A percentile compares a stretch with the other conserved stretches of the same genome.
phyloP scores from a whole-genome alignment of 768 basidiomycete genomes.

The Pluteus cervinus region DNA sequence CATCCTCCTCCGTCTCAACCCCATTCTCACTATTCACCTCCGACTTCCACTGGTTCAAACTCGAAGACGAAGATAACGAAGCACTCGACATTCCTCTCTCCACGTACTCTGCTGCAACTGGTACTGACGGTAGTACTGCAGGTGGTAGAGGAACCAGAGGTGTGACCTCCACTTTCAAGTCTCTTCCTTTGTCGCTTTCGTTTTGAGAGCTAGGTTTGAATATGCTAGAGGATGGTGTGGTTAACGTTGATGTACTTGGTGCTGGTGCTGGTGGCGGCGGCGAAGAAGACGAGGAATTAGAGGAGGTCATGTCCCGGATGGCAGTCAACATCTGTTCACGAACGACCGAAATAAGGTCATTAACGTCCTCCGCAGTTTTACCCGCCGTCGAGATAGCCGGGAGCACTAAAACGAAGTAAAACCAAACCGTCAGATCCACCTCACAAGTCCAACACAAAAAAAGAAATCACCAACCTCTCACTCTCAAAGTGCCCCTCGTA shows the following conservation, averaged over 20 bases:
- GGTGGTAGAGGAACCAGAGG: conserved; percentile 8
- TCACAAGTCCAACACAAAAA: neutral
- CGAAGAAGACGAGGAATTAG: no score
- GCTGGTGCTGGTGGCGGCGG: neutral
- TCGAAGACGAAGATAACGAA: conserved; percentile 27
- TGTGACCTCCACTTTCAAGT: no score
- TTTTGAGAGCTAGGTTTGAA: neutral
- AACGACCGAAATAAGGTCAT: conserved; percentile 57
- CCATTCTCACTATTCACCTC: conserved; percentile 60
- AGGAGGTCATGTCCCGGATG: conserved; percentile 74
- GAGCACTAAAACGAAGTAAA: conserved; percentile 53
- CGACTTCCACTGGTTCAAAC: conserved; percentile 27
- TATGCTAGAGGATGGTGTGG: conserved; percentile 1
- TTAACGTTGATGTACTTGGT: conserved; percentile 2
- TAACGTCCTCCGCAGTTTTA: conserved; percentile 64
- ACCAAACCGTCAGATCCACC: conserved; percentile 3
- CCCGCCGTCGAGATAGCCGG: conserved; percentile 78
- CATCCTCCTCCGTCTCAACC: conserved; percentile 76
- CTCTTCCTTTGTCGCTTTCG: no score
- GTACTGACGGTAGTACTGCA: conserved; percentile 6
- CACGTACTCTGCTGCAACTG: conserved; percentile 8
- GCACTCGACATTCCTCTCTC: conserved; percentile 21
- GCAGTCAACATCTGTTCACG: conserved; percentile 75
- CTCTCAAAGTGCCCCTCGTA: conserved; percentile 66
- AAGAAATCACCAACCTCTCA: conserved; percentile 58